Percentiles rank a stretch among this genome's conserved stretches.
Evolutionary conservation across 768 basidiomycete genomes (phyloP).

Genomic region (Pleurotus eryngii): DNA sequence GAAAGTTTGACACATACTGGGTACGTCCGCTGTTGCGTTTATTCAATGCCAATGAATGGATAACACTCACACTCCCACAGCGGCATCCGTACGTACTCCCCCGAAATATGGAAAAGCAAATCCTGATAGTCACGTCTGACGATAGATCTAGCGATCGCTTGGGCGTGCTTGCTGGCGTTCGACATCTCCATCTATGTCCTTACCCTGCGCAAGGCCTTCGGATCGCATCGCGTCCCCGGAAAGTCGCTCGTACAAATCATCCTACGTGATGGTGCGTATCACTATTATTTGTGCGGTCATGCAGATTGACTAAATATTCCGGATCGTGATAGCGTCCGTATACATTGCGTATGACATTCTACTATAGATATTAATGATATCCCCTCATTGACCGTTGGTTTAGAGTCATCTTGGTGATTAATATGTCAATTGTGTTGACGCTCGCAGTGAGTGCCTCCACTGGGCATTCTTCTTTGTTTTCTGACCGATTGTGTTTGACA

Average conservation of each 20-base stretch:
- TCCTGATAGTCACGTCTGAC: too few species aligned
- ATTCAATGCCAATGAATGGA: background rate
- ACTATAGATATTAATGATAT: too few species aligned
- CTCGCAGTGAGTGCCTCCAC: background rate
- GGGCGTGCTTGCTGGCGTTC: background rate
- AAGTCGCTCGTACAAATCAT: background rate
- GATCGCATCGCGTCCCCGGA: background rate
- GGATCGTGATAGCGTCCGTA: background rate
- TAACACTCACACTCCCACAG: background rate
- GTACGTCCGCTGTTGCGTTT: background rate
- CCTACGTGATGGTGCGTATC: background rate
- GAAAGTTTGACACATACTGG: constrained; percentile 3
- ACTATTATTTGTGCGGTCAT: too few species aligned
- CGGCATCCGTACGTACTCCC: background rate
- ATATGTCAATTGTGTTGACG: background rate
- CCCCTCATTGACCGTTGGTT: background rate
- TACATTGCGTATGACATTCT: background rate
- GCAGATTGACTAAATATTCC: background rate
- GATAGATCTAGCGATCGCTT: constrained; percentile 1
- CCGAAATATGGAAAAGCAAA: too few species aligned
- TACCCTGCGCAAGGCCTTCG: background rate
- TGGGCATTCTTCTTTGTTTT: too few species aligned
- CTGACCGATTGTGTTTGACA: background rate
- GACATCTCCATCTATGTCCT: constrained; percentile 1
- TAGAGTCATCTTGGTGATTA: constrained; percentile 6